phyloP scores from a whole-genome alignment of 1,139 yeast species.

The Pichia cactophila region DNA sequence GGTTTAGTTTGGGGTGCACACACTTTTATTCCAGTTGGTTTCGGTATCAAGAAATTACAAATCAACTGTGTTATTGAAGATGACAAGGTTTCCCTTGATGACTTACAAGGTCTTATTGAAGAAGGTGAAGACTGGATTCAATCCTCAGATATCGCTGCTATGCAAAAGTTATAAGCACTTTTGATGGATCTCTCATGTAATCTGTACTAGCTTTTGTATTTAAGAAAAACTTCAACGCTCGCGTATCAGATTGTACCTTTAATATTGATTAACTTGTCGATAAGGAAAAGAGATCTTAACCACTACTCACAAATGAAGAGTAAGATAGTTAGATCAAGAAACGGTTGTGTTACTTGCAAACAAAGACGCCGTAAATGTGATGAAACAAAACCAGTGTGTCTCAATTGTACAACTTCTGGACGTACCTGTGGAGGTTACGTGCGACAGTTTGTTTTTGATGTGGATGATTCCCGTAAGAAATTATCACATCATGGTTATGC shows the following conservation, averaged over 20 bases:
- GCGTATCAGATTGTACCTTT: no score
- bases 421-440: constrained; percentile 44
- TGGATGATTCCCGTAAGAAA: constrained; percentile 33
- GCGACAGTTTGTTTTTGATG: constrained; percentile 39
- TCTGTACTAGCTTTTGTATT: not conserved
- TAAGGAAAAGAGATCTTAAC: no score
- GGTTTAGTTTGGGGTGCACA: constrained; percentile 99
- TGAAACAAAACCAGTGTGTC: constrained; percentile 47
- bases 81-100: constrained; percentile 88
- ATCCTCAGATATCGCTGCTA: constrained; percentile 97
- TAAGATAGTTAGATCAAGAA: constrained; percentile 42
- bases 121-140: constrained; percentile 99
- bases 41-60: constrained; percentile 99
- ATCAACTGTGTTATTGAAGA: constrained; percentile 98
- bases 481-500: not conserved
- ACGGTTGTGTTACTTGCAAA: constrained; percentile 43
- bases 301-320: not conserved
- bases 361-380: constrained; percentile 48
- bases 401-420: constrained; percentile 41
- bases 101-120: constrained; percentile 76
- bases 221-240: no score
- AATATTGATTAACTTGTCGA: no score
- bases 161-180: constrained; percentile 81
- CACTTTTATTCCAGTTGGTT: constrained; percentile 95
- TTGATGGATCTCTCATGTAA: no score